These are phyloP conservation scores for Fusarium sp. DNA, from an alignment of 2,329 filamentous ascomycete genomes.

Conservation along the genomic window DNA sequence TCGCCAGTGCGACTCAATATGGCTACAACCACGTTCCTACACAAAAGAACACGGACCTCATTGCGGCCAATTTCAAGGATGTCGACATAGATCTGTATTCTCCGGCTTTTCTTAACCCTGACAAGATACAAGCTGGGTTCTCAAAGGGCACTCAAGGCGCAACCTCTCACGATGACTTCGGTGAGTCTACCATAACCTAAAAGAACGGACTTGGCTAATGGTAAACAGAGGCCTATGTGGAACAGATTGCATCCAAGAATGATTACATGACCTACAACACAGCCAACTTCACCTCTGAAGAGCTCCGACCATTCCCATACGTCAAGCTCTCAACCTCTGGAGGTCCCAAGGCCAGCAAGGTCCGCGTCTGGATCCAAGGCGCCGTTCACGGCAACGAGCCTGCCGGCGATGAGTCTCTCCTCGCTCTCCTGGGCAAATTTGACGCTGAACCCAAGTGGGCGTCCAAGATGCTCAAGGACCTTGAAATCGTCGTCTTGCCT, in stretches of 20 bases:
- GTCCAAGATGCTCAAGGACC: constrained; percentile 36
- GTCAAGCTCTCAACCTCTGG: constrained; percentile 17
- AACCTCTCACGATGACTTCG: constrained; percentile 26
- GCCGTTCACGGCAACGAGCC: constrained; percentile 49
- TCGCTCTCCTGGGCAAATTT: constrained; percentile 46
- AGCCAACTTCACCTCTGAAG: constrained; percentile 31
- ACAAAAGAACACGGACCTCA: constrained; percentile 2
- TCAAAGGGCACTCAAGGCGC: constrained; percentile 29
- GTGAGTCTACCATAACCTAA: background rate
- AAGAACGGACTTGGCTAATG: background rate
- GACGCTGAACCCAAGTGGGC: constrained; percentile 45
- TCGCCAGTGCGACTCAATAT: constrained; percentile 19
- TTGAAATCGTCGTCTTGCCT: constrained; percentile 45
- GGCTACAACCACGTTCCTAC: constrained; percentile 25
- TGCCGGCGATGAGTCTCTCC: constrained; percentile 44
- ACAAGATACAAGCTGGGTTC: constrained; percentile 10
- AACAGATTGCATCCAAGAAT: constrained; percentile 18
- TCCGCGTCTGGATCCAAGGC: constrained; percentile 47
- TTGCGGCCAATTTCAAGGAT: constrained; percentile 32
- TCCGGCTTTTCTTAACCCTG: constrained; percentile 9
- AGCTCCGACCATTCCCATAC: constrained; percentile 31
- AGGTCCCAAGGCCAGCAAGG: constrained; percentile 29
- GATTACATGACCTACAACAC: constrained; percentile 25
- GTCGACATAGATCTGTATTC: constrained; percentile 23
- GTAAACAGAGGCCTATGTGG: constrained; percentile 7